phyloP scores from a whole-genome alignment of 805 yeast genomes.

The Cyberlindnera veronae region DNA sequence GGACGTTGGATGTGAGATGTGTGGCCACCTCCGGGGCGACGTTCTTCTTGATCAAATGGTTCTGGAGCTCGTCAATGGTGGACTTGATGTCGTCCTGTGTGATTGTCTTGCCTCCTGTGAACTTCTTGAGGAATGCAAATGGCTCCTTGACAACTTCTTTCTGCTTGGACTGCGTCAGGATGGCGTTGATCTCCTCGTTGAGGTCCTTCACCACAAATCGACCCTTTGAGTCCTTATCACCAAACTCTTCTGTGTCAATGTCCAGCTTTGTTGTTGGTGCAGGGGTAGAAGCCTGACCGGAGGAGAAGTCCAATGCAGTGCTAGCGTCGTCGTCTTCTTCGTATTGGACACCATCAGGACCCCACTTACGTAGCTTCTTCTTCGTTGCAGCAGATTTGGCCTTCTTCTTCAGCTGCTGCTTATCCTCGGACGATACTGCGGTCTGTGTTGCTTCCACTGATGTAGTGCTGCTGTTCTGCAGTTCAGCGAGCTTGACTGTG shows the following conservation, averaged over 20 bases:
- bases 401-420: conserved; percentile 7
- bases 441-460: conserved; percentile 14
- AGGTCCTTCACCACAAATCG: conserved; percentile 65
- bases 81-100: conserved; percentile 61
- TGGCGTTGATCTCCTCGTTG: conserved; percentile 46
- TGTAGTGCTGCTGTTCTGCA: conserved; percentile 5
- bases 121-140: conserved; percentile 55
- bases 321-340: conserved; percentile 40
- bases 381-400: conserved; percentile 20
- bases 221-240: conserved; percentile 44
- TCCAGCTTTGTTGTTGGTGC: neutral
- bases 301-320: conserved; percentile 56
- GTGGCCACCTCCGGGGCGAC: conserved; percentile 89
- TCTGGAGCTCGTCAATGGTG: conserved; percentile 61
- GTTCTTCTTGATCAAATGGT: conserved; percentile 79
- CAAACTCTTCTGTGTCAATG: conserved; percentile 35
- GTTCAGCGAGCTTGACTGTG: conserved; percentile 32
- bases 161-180: conserved; percentile 31
- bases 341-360: conserved; percentile 55
- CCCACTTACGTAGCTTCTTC: conserved; percentile 62
- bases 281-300: conserved; percentile 13
- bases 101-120: conserved; percentile 68
- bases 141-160: conserved; percentile 34
- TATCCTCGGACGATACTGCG: neutral
- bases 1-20: conserved; percentile 65